Evolutionary conservation across 2,329 filamentous ascomycete genomes (phyloP), one percentile per base, ranked within the genome.

Genomic region (Sporothrix euskadiensis): DNA sequence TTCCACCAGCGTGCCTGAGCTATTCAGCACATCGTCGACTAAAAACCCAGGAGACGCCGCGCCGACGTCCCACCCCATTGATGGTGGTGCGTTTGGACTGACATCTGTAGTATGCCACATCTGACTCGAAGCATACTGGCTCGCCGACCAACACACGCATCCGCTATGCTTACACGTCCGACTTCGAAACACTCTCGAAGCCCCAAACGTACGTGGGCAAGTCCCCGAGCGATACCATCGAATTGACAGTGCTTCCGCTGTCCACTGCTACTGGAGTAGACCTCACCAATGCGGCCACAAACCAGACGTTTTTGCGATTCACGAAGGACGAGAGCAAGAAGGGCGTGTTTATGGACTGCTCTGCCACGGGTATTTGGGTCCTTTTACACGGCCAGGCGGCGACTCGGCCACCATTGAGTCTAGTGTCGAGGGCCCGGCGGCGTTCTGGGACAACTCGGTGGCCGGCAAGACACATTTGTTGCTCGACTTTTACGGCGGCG

Each of bases 321-420:
- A 81, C 88, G 79, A 88, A 88, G 76, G 85, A 88, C 78, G 86
- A 88, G 77, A 82, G 83, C 0, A 82, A 80, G 2, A 86, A 86
- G 75, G 84, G 82, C 0, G 85, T 88, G 30, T 88, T 86, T 74
- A 81, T 83, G 44, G 86, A 88, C 75, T 82, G 83, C 68, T 84
- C 83, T 3, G 82, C 83, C 0, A 82, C 76, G 0, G 87, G 87
- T 0, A 78, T 88, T 0, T 87, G 72, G 86, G 86, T 0, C 83
- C 80, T 0, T 88, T 86, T 85, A 85, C 83, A 0, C 80, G 85
- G 0, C 83, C 84, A 0, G 85, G 84, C 1, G 85, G 85, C 2
- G 76, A 78, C 9, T 76, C 73, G 3, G 83, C 84, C 0, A 81
- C 81, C 9, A 86, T 87, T 69, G 78, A 82, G 49, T 79, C 78